Evolutionary conservation across 805 yeast genomes (phyloP).

Genomic region (Candida qinlingensis): DNA sequence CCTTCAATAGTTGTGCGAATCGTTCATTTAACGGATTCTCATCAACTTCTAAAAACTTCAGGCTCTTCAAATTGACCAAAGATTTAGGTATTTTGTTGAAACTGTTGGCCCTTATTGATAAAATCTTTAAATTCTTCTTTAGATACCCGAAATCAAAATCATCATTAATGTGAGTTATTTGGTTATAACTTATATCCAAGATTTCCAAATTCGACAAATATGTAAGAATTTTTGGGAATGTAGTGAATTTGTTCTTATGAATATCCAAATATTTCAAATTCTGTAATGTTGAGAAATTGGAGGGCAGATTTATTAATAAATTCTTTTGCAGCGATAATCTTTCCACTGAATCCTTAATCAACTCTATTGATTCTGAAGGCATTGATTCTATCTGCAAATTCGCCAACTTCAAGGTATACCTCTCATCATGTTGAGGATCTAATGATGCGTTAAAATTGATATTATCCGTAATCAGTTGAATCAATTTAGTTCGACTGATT

Average conservation of each 20-base stretch:
- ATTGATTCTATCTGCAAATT: constrained; percentile 34
- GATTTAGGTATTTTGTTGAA: constrained; percentile 50
- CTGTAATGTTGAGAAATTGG: constrained; percentile 37
- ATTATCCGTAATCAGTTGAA: constrained; percentile 22
- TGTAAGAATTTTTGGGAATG: constrained; percentile 44
- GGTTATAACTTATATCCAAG: constrained; percentile 59
- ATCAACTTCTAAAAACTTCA: constrained; percentile 55
- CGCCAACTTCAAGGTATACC: constrained; percentile 32
- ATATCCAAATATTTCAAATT: constrained; percentile 58
- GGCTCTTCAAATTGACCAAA: constrained; percentile 43
- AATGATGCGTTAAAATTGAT: constrained; percentile 14
- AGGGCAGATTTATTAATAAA: constrained; percentile 41
- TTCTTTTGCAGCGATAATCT: constrained; percentile 54
- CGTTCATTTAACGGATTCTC: constrained; percentile 57
- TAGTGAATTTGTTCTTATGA: constrained; percentile 50
- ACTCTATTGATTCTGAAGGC: constrained; percentile 33
- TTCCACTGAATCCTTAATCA: constrained; percentile 34
- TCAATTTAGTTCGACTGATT: constrained; percentile 16
- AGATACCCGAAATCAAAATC: constrained; percentile 37
- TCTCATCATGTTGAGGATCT: constrained; percentile 15
- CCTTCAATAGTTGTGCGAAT: constrained; percentile 33
- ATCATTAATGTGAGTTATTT: constrained; percentile 42
- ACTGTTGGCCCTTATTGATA: constrained; percentile 57
- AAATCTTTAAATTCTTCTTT: constrained; percentile 40
- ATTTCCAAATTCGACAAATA: constrained; percentile 47